A percentile compares a stretch with the other conserved stretches of the same genome.
Conservation (phyloP, 164 flowering plant species). For the Echeveria elegans region DNA sequence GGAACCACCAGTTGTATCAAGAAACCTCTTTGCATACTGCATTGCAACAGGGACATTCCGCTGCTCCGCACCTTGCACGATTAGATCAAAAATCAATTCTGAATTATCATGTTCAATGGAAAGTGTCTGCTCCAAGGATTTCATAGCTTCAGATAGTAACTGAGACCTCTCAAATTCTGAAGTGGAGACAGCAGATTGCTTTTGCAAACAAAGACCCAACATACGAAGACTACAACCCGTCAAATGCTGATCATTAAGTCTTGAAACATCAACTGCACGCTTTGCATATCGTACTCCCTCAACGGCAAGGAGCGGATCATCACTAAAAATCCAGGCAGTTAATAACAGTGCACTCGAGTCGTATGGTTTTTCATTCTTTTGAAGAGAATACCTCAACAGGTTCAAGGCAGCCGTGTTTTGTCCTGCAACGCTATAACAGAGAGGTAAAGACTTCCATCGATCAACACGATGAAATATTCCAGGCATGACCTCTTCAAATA, state of each 20-base stretch:
- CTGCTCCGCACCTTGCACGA: constrained; percentile 71
- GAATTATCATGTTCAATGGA: constrained; percentile 46
- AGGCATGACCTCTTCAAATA: constrained; percentile 76
- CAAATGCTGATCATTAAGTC: constrained; percentile 46
- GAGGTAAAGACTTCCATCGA: constrained; percentile 75
- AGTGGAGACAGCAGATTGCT: constrained; percentile 62
- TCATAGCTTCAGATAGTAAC: constrained; percentile 77
- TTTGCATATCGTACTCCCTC: constrained; percentile 82
- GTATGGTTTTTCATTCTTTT: constrained; percentile 65
- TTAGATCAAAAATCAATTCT: constrained; percentile 69
- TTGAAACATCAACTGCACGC: constrained; percentile 45
- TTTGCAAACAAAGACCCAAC: constrained; percentile 79
- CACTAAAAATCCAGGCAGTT: constrained; percentile 74
- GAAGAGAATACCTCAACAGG: constrained; percentile 67
- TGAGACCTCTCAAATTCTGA: constrained; percentile 77
- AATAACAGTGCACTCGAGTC: constrained; percentile 54
- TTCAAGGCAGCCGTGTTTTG: constrained; percentile 56
- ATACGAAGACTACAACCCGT: constrained; percentile 64
- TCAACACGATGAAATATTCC: constrained; percentile 66
- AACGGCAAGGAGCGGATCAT: constrained; percentile 59
- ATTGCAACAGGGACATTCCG: constrained; percentile 66
- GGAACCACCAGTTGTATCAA: constrained; percentile 89
- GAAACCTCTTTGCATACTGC: constrained; percentile 63
- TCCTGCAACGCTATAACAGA: constrained; percentile 64
- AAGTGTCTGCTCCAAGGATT: constrained; percentile 61